Conservation (phyloP, 2,329 filamentous ascomycete genomes). For the Nemania sp. region DNA sequence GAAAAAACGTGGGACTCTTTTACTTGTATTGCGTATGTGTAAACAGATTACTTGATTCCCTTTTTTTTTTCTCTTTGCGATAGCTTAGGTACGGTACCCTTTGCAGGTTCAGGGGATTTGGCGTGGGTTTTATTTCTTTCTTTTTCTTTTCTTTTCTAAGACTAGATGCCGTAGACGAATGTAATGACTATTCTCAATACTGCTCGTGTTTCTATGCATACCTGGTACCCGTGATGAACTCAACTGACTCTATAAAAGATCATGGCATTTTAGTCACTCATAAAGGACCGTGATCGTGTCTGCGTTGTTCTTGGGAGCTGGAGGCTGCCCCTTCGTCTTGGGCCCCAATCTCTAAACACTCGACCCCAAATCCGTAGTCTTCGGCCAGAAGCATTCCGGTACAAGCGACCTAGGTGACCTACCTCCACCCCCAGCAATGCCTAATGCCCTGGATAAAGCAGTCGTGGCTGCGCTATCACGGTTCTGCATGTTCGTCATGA, state of each 20-base stretch:
- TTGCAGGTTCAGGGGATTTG: slow-evolving; percentile 11
- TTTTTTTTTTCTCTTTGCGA: neutral
- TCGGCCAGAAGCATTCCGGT: neutral
- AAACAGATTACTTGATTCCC: neutral
- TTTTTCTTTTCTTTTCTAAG: no score
- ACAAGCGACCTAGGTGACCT: neutral
- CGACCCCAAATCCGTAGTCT: neutral
- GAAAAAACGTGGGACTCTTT: neutral
- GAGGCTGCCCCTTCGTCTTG: neutral
- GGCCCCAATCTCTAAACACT: no score
- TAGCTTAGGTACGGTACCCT: slow-evolving; percentile 10
- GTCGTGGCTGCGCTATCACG: slow-evolving; percentile 9
- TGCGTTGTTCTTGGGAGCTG: no score
- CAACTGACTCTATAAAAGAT: no score
- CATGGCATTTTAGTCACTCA: no score
- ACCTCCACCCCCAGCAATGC: neutral
- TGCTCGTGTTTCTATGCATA: neutral
- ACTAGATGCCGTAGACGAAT: slow-evolving; percentile 26
- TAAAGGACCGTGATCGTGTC: no score
- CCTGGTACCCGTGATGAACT: no score
- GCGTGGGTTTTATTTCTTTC: no score
- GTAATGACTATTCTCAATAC: slow-evolving; percentile 16
- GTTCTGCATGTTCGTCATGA: slow-evolving; percentile 15
- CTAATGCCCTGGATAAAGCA: neutral
- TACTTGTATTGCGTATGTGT: slow-evolving; percentile 23